These are phyloP conservation scores for Sodiomyces alkalinus DNA, from an alignment of 2,329 filamentous ascomycete genomes.

Conservation along the genomic window DNA sequence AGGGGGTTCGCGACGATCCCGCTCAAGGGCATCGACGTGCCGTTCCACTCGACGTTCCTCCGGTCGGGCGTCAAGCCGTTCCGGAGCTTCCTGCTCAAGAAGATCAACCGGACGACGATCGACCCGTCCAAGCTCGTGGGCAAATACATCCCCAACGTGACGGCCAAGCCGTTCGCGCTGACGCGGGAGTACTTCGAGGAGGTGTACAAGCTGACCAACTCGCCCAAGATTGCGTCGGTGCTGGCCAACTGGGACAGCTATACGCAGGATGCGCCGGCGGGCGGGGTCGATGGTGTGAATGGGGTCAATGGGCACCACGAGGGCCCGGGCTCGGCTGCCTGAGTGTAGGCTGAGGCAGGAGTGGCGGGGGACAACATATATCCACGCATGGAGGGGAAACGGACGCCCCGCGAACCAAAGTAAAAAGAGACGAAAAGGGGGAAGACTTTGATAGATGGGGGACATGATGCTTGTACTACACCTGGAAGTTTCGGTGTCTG, in stretches of 20 bases:
- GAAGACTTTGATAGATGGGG: slow-evolving; percentile 1
- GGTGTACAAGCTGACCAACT: slow-evolving; percentile 87
- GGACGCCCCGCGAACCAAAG: too few relatives aligned
- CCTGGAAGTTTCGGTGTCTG: background rate
- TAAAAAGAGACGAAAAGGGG: slow-evolving; percentile 8
- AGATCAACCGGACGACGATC: slow-evolving; percentile 98
- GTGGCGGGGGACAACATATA: slow-evolving; percentile 3
- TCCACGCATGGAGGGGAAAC: slow-evolving; percentile 7
- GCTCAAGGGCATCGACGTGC: slow-evolving; percentile 92
- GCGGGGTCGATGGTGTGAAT: slow-evolving; percentile 20
- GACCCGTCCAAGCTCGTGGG: slow-evolving; percentile 92
- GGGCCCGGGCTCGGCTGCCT: slow-evolving; percentile 25
- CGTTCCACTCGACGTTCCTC: slow-evolving; percentile 97
- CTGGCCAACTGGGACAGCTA: slow-evolving; percentile 80
- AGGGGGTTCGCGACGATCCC: slow-evolving; percentile 95
- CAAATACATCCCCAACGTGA: slow-evolving; percentile 99
- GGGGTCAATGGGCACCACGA: slow-evolving; percentile 25
- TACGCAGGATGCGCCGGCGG: slow-evolving; percentile 29
- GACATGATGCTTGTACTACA: slow-evolving; percentile 2
- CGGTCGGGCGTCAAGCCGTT: slow-evolving; percentile 98
- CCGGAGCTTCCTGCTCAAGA: slow-evolving; percentile 96
- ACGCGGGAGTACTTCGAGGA: slow-evolving; percentile 99
- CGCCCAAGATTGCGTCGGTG: slow-evolving; percentile 59
- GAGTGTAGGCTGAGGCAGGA: slow-evolving; percentile 10
- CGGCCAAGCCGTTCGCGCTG: slow-evolving; percentile 84